phyloP scores from a whole-genome alignment of 495 filamentous ascomycete genomes.

The Penicillium arizonense region DNA sequence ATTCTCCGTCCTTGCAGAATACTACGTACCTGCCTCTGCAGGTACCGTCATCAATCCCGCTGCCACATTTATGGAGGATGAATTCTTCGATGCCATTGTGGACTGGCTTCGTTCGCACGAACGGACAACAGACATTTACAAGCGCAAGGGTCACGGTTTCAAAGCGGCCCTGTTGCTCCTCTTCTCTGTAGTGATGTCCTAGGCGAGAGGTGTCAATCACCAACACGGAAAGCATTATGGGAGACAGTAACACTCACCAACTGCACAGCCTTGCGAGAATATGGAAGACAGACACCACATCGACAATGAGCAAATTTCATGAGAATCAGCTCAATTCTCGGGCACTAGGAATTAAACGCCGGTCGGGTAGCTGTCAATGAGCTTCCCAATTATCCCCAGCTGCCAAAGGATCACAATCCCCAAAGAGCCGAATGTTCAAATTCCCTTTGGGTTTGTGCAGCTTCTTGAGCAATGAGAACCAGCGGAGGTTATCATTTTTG shows the following conservation, averaged over 20 bases:
- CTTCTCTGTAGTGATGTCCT: slow-evolving; percentile 1
- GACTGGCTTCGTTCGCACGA: not conserved
- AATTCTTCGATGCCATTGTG: not conserved
- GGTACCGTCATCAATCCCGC: not conserved
- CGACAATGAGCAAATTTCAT: not conserved
- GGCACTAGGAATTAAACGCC: not conserved
- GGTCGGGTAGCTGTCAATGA: not conserved
- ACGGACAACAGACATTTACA: not conserved
- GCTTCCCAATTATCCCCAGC: not conserved
- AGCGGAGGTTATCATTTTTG: slow-evolving; percentile 2
- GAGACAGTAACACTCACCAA: not conserved
- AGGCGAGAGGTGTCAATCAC: not conserved
- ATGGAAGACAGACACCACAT: not conserved
- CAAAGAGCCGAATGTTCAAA: not conserved
- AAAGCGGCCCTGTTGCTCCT: slow-evolving; percentile 1
- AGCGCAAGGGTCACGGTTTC: not conserved
- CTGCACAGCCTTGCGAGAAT: not conserved
- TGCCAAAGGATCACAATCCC: not conserved
- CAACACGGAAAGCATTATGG: not conserved
- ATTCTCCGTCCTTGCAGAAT: not conserved
- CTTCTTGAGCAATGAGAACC: slow-evolving; percentile 2
- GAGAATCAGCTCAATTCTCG: not conserved
- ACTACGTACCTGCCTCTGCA: slow-evolving; percentile 1
- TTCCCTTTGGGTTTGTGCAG: slow-evolving; percentile 1
- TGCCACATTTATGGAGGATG: not conserved